Evolutionary conservation across 2,329 filamentous ascomycete species (phyloP).

Genomic region (Aspergillus sp.): DNA sequence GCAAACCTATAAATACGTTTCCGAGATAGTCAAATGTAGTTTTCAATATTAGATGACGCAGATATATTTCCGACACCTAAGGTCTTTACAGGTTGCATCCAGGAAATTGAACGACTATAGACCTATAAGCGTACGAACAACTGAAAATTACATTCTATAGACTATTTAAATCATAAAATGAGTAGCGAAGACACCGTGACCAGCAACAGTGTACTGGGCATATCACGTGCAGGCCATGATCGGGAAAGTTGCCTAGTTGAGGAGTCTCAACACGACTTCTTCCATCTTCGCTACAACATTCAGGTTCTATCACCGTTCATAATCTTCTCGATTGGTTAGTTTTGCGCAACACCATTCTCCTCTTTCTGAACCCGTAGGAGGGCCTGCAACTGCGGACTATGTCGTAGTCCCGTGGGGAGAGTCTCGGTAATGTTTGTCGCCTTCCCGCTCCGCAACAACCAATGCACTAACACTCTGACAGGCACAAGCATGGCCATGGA

Average conservation of each 20-base stretch:
- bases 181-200: neutral
- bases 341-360: neutral
- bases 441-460: neutral
- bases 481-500: conserved; percentile 2
- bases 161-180: too few species aligned
- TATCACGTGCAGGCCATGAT: conserved; percentile 7
- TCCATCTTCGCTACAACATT: neutral
- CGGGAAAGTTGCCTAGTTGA: conserved; percentile 10
- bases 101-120: too few species aligned
- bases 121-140: too few species aligned
- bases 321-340: neutral
- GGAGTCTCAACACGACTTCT: neutral
- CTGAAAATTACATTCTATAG: too few species aligned
- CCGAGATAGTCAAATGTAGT: too few species aligned
- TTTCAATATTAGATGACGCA: too few species aligned
- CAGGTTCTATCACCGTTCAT: neutral
- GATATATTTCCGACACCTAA: too few species aligned
- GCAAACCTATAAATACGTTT: too few species aligned
- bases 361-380: neutral
- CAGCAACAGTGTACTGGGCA: neutral
- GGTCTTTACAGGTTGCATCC: too few species aligned
- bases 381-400: neutral
- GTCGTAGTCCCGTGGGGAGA: neutral
- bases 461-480: conserved; percentile 1
- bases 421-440: neutral